Conservation (phyloP, 78 protist species). For the Pigoraptor vietnamica region DNA sequence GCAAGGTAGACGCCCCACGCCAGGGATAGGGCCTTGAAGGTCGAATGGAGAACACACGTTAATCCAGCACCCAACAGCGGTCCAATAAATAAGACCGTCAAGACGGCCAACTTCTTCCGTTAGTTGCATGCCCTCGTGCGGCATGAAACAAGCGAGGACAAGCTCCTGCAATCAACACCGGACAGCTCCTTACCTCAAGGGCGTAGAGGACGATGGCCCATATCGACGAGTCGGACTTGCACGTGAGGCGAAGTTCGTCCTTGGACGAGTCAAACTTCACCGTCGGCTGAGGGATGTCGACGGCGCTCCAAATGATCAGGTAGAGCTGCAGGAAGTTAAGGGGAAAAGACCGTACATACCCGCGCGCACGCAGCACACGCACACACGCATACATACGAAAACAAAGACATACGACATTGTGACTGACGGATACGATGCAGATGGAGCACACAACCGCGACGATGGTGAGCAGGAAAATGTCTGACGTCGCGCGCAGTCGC, state of each 20-base stretch:
- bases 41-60: no score
- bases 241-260: neutral
- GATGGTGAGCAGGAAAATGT: neutral
- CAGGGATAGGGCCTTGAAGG: no score
- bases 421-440: neutral
- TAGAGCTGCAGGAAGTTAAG: neutral
- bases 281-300: neutral
- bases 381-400: neutral
- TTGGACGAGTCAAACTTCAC: neutral
- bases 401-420: neutral
- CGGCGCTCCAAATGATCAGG: neutral
- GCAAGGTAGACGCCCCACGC: neutral
- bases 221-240: neutral
- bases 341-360: neutral
- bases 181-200: neutral
- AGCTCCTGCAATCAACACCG: neutral
- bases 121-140: no score
- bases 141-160: neutral
- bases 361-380: neutral
- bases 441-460: neutral
- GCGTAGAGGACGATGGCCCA: neutral
- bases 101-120: no score
- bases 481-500: neutral
- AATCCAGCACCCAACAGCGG: no score
- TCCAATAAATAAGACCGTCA: no score